Conservation (phyloP, 257 asterid genomes). For the Solanum corneliomulleri region DNA sequence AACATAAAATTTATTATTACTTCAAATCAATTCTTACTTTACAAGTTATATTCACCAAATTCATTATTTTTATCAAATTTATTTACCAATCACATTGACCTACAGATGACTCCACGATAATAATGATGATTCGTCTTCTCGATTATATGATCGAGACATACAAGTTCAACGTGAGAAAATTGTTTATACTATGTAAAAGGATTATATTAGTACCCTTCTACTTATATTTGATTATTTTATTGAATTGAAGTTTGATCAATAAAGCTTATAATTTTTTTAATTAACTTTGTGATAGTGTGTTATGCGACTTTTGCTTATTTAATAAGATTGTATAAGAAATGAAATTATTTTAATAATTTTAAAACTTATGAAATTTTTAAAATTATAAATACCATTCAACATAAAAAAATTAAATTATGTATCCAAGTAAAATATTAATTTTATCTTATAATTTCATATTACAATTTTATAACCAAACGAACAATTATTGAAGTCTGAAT, state of each 20-base stretch:
- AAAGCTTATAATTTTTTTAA: no score
- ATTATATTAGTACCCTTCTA: not conserved
- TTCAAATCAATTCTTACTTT: not conserved
- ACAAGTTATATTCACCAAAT: not conserved
- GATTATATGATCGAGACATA: not conserved
- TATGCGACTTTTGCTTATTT: not conserved
- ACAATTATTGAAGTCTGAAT: not conserved
- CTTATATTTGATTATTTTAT: no score
- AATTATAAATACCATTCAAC: no score
- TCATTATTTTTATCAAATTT: not conserved
- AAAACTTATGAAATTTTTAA: no score
- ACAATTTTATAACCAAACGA: rapidly evolving
- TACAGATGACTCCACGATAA: not conserved
- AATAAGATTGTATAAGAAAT: no score
- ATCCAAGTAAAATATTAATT: no score
- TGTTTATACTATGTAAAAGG: rapidly evolving
- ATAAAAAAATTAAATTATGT: no score
- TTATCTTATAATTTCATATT: no score
- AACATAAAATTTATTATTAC: no score
- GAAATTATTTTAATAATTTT: no score
- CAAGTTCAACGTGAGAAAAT: not conserved
- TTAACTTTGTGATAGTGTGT: not conserved
- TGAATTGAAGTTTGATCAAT: not conserved
- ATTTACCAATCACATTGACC: not conserved
- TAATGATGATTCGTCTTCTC: not conserved